Base-by-base conservation (phyloP, 805 yeast species). In the Hanseniaspora vineae region DNA sequence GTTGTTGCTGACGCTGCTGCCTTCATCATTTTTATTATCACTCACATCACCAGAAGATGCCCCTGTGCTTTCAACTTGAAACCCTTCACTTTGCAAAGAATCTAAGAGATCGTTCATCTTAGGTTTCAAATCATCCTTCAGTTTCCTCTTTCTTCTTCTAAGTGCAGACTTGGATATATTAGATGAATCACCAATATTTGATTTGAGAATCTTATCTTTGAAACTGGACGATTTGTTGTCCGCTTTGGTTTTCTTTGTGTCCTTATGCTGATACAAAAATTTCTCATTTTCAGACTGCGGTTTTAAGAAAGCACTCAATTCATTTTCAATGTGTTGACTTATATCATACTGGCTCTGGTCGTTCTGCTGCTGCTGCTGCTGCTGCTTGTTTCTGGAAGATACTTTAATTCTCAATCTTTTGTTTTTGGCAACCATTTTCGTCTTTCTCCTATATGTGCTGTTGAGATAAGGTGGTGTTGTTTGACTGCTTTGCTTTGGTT, bases 101-200 rank as follows among this genome's bases (percentile, higher is more conserved):
- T 67, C 67, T 47, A 79, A 65, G 42, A 84, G 62, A 53, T 84
- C 92, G 46, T 72, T 69, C 76, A 84, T 72, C 55, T 78, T 73
- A 4, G 89, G 86, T 55, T 75, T 76, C 50, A 84, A 66, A 53
- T 80, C 76, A 49, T 81, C 83, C 55, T 73, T 75, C 44, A 71
- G 68, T 55, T 72, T 75, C 53, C 84, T 76, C 55, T 80, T 80
- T 53, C 86, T 72, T 61, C 81, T 71, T 58, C 86, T 72, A 2
- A 73, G 51, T 0, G 87, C 68, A 6, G 86, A 78, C 58, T 83
- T 84, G 18, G 87, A 79, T 42, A 84, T 70, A 19, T 76, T 75
- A 15, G 69, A 67, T 56, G 56, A 69, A 56, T 18, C 19, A n/a
- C 5, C 19, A 4, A 37, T n/a, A 15, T 18, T 37, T 3, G 40